Base-by-base conservation (phyloP, 768 basidiomycete genomes). In the Xerocomus potaroensis region DNA sequence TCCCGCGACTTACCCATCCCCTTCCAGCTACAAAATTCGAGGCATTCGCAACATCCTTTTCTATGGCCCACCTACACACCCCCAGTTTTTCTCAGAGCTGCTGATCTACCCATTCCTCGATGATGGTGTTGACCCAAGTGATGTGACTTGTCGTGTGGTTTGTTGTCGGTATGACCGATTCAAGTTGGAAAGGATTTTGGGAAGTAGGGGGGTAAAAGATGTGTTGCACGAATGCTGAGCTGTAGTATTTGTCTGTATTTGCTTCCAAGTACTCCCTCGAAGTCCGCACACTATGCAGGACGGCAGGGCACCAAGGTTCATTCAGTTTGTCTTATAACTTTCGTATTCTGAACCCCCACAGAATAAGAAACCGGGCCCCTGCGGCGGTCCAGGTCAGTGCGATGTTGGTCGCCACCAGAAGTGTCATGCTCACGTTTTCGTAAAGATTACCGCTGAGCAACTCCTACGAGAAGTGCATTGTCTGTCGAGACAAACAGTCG, bases 401-500 rank as follows among this genome's bases (percentile, higher is more conserved):
- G 43, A 43, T 35, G 34, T 38, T 12, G 21, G 14, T 45, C 14
- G 8, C 19, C 15, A 16, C 11, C 10, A 8, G 27, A 12, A 21
- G 19, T 26, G 31, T 40, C 43, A 24, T 49, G 53, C 51, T 66
- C 41, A 58, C 48, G 26, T 31, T 43, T 51, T 41, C 37, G 32
- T 49, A 19, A 69, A 97, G 91, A 94, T 98, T 70, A 98, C 96
- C 48, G 91, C 96, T 12, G 96, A 98, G 70, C 96, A 99, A 70
- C 83, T 99, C 34, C 75, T 99, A 9, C 86, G 96, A 59, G 96
- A 99, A 74, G 90, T 88, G 64, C 38, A 69, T 47, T 10, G 22
- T 39, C 24, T 30, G 3, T 45, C 15, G 11, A 10, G 22, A 23
- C n/a, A 9, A 7, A 32, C 1, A 15, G 8, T 16, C 29, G 15